A percentile compares a stretch with the other conserved stretches of the same genome.
These are phyloP conservation scores for Debaryomyces maramus DNA, from an alignment of 805 yeast species.

Conservation along the genomic window DNA sequence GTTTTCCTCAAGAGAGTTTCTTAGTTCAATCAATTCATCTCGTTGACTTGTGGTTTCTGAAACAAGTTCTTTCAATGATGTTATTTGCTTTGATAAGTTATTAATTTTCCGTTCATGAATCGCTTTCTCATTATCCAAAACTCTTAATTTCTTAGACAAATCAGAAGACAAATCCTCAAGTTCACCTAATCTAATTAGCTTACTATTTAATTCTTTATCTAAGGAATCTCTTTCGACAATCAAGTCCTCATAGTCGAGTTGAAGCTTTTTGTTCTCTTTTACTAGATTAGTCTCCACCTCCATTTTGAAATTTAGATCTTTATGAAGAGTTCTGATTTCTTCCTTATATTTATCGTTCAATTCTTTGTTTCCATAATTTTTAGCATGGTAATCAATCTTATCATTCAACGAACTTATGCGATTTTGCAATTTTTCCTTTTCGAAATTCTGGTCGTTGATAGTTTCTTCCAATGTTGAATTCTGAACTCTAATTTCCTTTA, in stretches of 20 bases:
- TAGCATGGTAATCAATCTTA: constrained; percentile 53
- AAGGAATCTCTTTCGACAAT: constrained; percentile 23
- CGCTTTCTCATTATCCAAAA: constrained; percentile 34
- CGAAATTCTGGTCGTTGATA: constrained; percentile 57
- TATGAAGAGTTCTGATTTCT: constrained; percentile 55
- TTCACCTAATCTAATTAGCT: constrained; percentile 44
- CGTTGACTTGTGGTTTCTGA: constrained; percentile 64
- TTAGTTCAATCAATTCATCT: constrained; percentile 50
- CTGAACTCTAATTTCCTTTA: constrained; percentile 52
- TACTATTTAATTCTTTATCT: constrained; percentile 30
- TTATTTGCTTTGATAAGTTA: constrained; percentile 48
- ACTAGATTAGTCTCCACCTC: constrained; percentile 66
- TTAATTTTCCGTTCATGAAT: constrained; percentile 37
- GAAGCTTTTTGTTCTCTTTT: constrained; percentile 61
- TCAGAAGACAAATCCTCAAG: constrained; percentile 31
- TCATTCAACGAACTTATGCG: constrained; percentile 53
- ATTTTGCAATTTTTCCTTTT: constrained; percentile 49
- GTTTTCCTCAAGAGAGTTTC: constrained; percentile 32
- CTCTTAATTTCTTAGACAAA: constrained; percentile 26
- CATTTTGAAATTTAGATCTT: constrained; percentile 53
- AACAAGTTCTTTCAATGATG: constrained; percentile 56
- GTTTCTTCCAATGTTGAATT: constrained; percentile 54
- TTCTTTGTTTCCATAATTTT: constrained; percentile 42
- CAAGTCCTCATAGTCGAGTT: constrained; percentile 56
- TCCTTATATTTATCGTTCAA: constrained; percentile 45